These are phyloP conservation scores for Chalaropsis thielavioides DNA, from an alignment of 2,329 filamentous ascomycete genomes.

Conservation along the genomic window DNA sequence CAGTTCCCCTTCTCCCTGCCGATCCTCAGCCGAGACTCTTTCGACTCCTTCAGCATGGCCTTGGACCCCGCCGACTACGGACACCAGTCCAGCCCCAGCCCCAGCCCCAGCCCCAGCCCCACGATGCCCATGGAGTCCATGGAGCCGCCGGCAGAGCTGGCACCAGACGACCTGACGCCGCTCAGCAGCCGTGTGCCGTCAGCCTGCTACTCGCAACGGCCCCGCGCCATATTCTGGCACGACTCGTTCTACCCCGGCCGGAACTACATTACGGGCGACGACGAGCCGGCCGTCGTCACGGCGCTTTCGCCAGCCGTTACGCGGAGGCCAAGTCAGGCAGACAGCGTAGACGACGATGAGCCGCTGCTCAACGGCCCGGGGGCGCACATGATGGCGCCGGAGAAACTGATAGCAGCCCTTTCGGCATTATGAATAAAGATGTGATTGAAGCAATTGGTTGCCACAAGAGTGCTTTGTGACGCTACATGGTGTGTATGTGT, in stretches of 20 bases:
- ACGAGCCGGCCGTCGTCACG: constrained; percentile 4
- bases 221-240: not conserved
- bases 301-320: constrained; percentile 3
- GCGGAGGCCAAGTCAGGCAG: not conserved
- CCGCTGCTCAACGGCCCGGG: not conserved
- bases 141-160: not conserved
- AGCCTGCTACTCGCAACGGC: not conserved
- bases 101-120: no score
- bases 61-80: not conserved
- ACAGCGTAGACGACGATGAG: constrained; percentile 1
- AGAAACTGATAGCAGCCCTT: not conserved
- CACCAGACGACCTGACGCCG: not conserved
- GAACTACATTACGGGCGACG: constrained; percentile 6
- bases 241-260: not conserved
- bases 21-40: not conserved
- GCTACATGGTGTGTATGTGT: not conserved
- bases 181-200: not conserved
- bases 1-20: not conserved
- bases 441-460: not conserved
- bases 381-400: not conserved
- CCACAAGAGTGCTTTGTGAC: not conserved
- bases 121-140: no score
- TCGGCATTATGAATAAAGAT: not conserved
- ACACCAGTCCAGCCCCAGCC: no score
- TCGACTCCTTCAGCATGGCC: not conserved